Base-by-base conservation (phyloP, 2,329 filamentous ascomycete genomes). In the Calonectria montana region DNA sequence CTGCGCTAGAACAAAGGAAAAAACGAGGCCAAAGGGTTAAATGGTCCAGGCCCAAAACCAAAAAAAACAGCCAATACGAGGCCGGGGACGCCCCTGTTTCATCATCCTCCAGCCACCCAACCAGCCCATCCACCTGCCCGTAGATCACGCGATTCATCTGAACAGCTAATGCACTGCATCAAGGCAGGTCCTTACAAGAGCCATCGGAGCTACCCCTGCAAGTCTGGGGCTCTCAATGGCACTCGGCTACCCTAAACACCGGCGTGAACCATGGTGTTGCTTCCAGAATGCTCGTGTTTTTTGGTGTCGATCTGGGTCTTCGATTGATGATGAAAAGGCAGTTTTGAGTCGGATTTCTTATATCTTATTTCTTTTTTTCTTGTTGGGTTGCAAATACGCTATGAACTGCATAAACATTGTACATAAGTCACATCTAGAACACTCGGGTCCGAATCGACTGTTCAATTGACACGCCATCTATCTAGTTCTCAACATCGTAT, bases 91-190 rank as follows among this genome's bases (percentile, higher is more conserved):
- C 21, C 50, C 50, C 5, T 35, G n/a, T 23, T 59, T 57, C 53
- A 31, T 59, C 53, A 59, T 25, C 53, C 9, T 10, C 53, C 53
- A 59, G 53, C 53, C 53, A 59, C 53, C 50, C 15, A n/a, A 12
- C 53, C 12, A 31, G 31, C 12, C n/a, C 53, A 35, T 37, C 53
- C 53, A 53, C 48, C 35, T 37, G 53, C 53, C 53, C 53, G 53
- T 59, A 59, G 53, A 59, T 59, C 53, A 59, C 53, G 53, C 53
- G 53, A 59, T 59, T 59, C 31, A 59, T 59, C 53, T 59, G 31
- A 59, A 39, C 53, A 59, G 53, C 53, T 41, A 59, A 59, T 59
- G 53, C 53, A 37, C 53, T 25, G n/a, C 53, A 59, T 59, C 53
- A 59, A 59, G 53, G n/a, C 53, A 39, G 31, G 31, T 59, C 53